Conservation (phyloP, 2,329 filamentous ascomycete species). For the Cladorrhinum sp. region DNA sequence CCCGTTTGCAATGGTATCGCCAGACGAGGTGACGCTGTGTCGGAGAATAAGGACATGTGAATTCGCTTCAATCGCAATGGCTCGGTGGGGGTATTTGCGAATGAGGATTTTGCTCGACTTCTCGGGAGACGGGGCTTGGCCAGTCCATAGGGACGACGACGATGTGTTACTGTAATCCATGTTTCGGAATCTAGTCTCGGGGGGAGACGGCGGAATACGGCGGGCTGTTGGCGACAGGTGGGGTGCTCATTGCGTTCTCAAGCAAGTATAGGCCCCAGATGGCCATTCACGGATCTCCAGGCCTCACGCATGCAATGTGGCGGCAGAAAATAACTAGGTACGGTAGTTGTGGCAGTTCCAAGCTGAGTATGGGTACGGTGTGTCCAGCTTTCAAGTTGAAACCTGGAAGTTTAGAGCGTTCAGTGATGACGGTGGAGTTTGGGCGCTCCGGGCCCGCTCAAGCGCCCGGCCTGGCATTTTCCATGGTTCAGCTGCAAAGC, state of each 20-base stretch:
- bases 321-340: neutral
- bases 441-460: neutral
- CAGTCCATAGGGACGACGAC: constrained; percentile 41
- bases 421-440: neutral
- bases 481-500: neutral
- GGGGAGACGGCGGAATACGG: constrained; percentile 7
- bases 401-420: neutral
- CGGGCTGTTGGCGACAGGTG: constrained; percentile 2
- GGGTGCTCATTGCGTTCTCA: constrained; percentile 20
- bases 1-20: constrained; percentile 56
- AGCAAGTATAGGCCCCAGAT: neutral
- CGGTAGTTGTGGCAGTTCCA: no score
- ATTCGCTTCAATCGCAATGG: constrained; percentile 79
- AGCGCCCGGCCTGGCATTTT: neutral
- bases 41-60: constrained; percentile 82
- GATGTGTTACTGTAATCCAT: constrained; percentile 49
- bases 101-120: constrained; percentile 76
- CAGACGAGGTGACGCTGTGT: constrained; percentile 63
- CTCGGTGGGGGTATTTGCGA: constrained; percentile 81
- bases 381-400: neutral
- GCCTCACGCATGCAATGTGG: neutral
- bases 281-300: neutral
- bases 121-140: constrained; percentile 49
- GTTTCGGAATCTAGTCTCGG: constrained; percentile 12
- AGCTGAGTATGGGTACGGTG: neutral